Evolutionary conservation across 2,329 filamentous ascomycete genomes (phyloP).

Genomic region (Exophiala oligosperma): DNA sequence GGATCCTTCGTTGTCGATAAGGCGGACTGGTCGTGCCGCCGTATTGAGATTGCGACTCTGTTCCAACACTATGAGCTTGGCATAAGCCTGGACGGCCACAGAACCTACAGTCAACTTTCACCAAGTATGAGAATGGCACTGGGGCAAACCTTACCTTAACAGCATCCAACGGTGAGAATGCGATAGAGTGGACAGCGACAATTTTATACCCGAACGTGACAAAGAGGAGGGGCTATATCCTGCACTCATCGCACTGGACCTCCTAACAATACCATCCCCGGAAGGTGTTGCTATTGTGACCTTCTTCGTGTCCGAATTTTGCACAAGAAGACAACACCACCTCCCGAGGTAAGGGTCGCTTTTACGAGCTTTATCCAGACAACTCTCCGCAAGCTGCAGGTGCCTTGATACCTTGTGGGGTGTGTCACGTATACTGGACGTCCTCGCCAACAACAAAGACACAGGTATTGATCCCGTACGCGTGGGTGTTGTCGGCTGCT

Average conservation of each 20-base stretch:
- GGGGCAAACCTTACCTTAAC: conserved; percentile 47
- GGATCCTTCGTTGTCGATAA: conserved; percentile 48
- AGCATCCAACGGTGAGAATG: conserved; percentile 46
- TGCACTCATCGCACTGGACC: conserved; percentile 60
- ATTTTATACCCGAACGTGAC: conserved; percentile 44
- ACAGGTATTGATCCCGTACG: conserved; percentile 50
- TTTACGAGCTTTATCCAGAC: conserved; percentile 60
- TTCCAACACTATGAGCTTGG: conserved; percentile 56
- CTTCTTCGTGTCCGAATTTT: conserved; percentile 60
- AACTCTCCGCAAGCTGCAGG: conserved; percentile 51
- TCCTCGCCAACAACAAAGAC: conserved; percentile 52
- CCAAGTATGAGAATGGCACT: conserved; percentile 29
- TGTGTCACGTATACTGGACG: conserved; percentile 61
- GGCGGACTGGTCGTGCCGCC: conserved; percentile 51
- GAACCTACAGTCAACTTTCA: conserved; percentile 2
- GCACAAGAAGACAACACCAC: conserved; percentile 47
- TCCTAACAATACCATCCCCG: conserved; percentile 56
- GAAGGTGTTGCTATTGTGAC: conserved; percentile 57
- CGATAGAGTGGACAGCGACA: conserved; percentile 46
- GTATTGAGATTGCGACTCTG: conserved; percentile 49
- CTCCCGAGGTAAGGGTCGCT: conserved; percentile 58
- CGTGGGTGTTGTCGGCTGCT: conserved; percentile 63
- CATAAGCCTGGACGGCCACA: conserved; percentile 39
- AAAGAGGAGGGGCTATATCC: conserved; percentile 48
- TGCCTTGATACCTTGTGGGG: conserved; percentile 63